Conservation (phyloP, 371 early-diverging fungal species). For the Mucor saturninus region DNA sequence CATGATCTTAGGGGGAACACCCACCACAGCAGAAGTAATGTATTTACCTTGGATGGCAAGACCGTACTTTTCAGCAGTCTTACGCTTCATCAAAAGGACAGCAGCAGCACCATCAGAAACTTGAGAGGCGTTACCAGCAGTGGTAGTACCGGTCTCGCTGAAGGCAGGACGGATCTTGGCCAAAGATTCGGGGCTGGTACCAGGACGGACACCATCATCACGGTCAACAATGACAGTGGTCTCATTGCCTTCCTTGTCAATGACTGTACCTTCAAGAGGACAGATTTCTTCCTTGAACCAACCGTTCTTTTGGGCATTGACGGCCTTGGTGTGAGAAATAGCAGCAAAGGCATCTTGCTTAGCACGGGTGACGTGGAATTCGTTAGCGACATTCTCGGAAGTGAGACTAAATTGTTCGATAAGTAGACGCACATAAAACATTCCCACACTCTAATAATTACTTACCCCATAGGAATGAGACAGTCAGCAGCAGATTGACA, state of each 20-base stretch:
- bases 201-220: constrained; percentile 95
- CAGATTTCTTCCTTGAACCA: constrained; percentile 93
- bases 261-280: constrained; percentile 81
- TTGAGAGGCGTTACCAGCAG: constrained; percentile 98
- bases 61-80: constrained; percentile 87
- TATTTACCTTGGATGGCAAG: constrained; percentile 90
- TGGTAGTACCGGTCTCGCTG: constrained; percentile 84
- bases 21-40: constrained; percentile 88
- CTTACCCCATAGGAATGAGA: constrained; percentile 84
- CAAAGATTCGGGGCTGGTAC: constrained; percentile 80
- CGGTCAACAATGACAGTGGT: constrained; percentile 63
- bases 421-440: not conserved
- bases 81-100: constrained; percentile 94
- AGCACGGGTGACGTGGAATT: constrained; percentile 81
- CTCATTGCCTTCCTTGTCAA: constrained; percentile 77
- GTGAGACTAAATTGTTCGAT: constrained; percentile 66
- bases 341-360: constrained; percentile 93
- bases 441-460: constrained; percentile 4
- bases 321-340: constrained; percentile 79
- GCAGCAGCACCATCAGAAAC: constrained; percentile 99
- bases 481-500: constrained; percentile 82
- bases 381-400: constrained; percentile 95
- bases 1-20: constrained; percentile 94
- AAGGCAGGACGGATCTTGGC: constrained; percentile 93
- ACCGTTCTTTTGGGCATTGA: constrained; percentile 88